Evolutionary conservation across 306 rosid species (phyloP).

Genomic region (Inga oerstediana): DNA sequence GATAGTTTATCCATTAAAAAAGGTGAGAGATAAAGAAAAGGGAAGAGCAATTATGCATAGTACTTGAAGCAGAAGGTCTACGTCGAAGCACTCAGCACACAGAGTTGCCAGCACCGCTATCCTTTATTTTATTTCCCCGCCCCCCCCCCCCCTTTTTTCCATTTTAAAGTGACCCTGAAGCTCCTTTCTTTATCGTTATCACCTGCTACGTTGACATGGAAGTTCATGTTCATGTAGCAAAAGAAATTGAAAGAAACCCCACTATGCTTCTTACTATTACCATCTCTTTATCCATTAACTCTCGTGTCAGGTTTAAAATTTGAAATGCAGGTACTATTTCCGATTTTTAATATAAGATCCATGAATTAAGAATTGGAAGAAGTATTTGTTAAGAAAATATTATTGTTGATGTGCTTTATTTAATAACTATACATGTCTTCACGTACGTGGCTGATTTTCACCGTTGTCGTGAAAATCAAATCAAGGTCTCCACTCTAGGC

Average conservation of each 20-base stretch:
- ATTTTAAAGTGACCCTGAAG: slow-evolving; percentile 2
- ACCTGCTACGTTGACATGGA: neutral
- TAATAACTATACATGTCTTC: neutral
- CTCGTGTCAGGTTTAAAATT: neutral
- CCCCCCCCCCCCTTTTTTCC: no score
- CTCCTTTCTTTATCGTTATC: neutral
- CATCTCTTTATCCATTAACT: neutral
- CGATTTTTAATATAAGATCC: no score
- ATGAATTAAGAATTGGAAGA: no score
- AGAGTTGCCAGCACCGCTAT: neutral
- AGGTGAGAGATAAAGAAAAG: neutral
- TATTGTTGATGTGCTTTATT: neutral
- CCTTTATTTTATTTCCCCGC: neutral
- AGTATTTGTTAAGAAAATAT: no score
- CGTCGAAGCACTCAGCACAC: slow-evolving; percentile 10
- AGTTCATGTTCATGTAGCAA: slow-evolving; percentile 1
- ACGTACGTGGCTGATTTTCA: no score
- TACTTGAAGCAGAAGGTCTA: neutral
- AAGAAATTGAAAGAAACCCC: neutral
- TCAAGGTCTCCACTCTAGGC: neutral
- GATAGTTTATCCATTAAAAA: slow-evolving; percentile 29
- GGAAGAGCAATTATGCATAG: neutral
- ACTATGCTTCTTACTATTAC: neutral
- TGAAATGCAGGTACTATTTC: neutral
- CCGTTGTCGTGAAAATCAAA: neutral